Evolutionary conservation across 495 filamentous ascomycete genomes (phyloP).

Genomic region (Aspergillus egyptiacus): DNA sequence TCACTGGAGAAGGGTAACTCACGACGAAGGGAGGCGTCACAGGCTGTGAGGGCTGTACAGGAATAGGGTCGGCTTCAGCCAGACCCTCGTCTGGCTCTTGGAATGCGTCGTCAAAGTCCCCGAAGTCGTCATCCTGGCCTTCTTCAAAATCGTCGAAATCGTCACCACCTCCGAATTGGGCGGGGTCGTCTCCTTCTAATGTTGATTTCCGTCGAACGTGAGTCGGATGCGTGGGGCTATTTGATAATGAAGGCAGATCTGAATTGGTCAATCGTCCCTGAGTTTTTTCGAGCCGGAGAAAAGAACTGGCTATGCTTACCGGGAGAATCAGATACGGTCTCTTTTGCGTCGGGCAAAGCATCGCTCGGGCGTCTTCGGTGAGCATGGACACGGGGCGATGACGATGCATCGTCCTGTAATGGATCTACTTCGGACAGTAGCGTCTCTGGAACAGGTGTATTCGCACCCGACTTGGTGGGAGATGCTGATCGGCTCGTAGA

Average conservation of each 20-base stretch:
- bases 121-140: conserved; percentile 72
- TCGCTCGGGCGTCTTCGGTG: conserved; percentile 41
- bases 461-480: conserved; percentile 18
- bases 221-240: conserved; percentile 29
- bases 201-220: conserved; percentile 16
- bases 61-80: conserved; percentile 28
- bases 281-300: conserved; percentile 26
- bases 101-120: conserved; percentile 86
- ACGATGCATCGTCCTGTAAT: conserved; percentile 31
- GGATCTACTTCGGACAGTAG: conserved; percentile 40
- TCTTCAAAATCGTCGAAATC: conserved; percentile 98
- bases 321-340: conserved; percentile 39
- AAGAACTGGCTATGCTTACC: conserved; percentile 38
- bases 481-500: conserved; percentile 18
- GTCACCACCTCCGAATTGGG: conserved; percentile 45
- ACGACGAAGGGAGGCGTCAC: conserved; percentile 44
- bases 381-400: conserved; percentile 32
- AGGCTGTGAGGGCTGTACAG: conserved; percentile 29
- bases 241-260: conserved; percentile 45
- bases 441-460: conserved; percentile 40
- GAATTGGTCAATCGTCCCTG: conserved; percentile 52
- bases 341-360: conserved; percentile 43
- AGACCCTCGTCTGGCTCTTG: conserved; percentile 53
- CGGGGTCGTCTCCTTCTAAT: conserved; percentile 30
- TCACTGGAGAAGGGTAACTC: conserved; percentile 15